These are phyloP conservation scores for Alternaria arbusti DNA, from an alignment of 2,329 filamentous ascomycete species.

Conservation along the genomic window DNA sequence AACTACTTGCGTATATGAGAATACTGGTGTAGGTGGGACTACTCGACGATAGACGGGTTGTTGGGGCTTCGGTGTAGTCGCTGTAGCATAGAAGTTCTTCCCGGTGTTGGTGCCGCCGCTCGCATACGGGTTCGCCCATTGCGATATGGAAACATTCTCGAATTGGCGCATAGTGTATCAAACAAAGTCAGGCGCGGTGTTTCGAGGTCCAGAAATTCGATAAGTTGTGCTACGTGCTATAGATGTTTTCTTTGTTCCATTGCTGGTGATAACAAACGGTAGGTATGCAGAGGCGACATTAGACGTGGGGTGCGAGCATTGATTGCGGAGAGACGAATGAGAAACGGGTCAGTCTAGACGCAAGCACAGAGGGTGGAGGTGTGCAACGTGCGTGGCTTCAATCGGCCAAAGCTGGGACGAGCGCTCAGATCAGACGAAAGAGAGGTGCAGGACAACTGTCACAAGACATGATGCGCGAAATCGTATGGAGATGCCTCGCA, in stretches of 20 bases:
- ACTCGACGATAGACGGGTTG: slow-evolving; percentile 34
- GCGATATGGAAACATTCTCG: slow-evolving; percentile 40
- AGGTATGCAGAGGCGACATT: slow-evolving; percentile 43
- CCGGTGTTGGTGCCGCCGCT: slow-evolving; percentile 20
- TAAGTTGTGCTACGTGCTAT: slow-evolving; percentile 42
- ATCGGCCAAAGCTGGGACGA: slow-evolving; percentile 30
- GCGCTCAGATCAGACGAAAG: slow-evolving; percentile 34
- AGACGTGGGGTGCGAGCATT: slow-evolving; percentile 44
- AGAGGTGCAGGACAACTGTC: slow-evolving; percentile 39
- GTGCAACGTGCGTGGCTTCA: slow-evolving; percentile 38
- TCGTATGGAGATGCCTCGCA: slow-evolving; percentile 31
- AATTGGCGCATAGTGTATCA: slow-evolving; percentile 42
- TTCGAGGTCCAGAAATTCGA: slow-evolving; percentile 29
- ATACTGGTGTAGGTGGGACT: slow-evolving; percentile 26
- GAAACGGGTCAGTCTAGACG: slow-evolving; percentile 31
- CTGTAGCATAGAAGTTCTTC: slow-evolving; percentile 22
- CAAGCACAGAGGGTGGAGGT: slow-evolving; percentile 31
- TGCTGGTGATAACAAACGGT: slow-evolving; percentile 33
- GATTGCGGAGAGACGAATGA: slow-evolving; percentile 45
- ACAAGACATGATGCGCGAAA: slow-evolving; percentile 37
- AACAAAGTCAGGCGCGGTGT: slow-evolving; percentile 20
- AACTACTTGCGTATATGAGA: slow-evolving; percentile 33
- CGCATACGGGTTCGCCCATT: slow-evolving; percentile 42
- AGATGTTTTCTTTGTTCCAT: slow-evolving; percentile 40
- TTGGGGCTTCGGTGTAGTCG: slow-evolving; percentile 19